Conservation (phyloP, 371 early-diverging fungal genomes). For the Syncephalastrum racemosum region DNA sequence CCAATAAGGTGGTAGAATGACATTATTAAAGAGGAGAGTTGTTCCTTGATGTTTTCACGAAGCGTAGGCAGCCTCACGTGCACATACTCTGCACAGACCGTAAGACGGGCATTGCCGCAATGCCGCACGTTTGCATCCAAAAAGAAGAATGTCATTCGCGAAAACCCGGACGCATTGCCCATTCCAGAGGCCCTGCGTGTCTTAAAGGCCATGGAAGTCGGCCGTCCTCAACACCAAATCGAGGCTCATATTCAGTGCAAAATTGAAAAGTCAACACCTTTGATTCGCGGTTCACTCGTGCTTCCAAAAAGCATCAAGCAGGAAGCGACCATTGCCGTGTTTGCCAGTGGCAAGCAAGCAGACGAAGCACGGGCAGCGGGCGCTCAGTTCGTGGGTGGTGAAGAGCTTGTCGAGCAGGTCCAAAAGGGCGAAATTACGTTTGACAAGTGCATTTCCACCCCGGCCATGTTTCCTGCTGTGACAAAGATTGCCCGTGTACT, state of each 20-base stretch:
- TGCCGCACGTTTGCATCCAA: conserved; percentile 19
- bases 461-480: conserved; percentile 86
- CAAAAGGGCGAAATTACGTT: conserved; percentile 69
- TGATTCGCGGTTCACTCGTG: conserved; percentile 72
- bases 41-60: too few species aligned
- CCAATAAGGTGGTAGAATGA: too few species aligned
- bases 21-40: too few species aligned
- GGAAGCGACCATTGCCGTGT: conserved; percentile 68
- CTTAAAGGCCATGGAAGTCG: conserved; percentile 68
- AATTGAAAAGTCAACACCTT: conserved; percentile 73
- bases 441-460: conserved; percentile 86
- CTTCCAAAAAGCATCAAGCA: conserved; percentile 68
- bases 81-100: too few species aligned
- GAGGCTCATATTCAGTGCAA: conserved; percentile 74
- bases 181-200: conserved; percentile 40
- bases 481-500: conserved; percentile 89
- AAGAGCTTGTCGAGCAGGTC: conserved; percentile 78
- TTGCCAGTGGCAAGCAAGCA: conserved; percentile 82
- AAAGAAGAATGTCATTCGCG: conserved; percentile 22
- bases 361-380: conserved; percentile 82
- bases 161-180: conserved; percentile 45
- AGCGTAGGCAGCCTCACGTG: too few species aligned
- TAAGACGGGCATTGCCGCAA: too few species aligned
- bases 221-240: conserved; percentile 63
- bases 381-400: conserved; percentile 84